phyloP scores from a whole-genome alignment of 768 basidiomycete species.

The Xerocomellus chrysenteron region DNA sequence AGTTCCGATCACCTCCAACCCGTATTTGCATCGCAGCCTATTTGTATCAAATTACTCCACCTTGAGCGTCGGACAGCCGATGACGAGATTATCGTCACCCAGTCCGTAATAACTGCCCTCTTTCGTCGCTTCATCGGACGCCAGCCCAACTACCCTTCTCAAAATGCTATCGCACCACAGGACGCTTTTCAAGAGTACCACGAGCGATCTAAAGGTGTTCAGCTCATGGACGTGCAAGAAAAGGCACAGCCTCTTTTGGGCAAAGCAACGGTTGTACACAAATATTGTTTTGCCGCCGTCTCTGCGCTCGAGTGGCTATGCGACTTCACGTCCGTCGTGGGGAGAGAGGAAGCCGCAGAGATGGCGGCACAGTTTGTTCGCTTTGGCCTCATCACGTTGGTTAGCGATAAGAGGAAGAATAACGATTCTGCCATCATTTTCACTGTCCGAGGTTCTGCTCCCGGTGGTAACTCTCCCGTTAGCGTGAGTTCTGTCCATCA shows the following conservation, averaged over 20 bases:
- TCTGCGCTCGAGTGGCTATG: constrained; percentile 94
- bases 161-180: constrained; percentile 41
- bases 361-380: constrained; percentile 98
- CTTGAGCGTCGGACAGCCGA: constrained; percentile 90
- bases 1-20: constrained; percentile 87
- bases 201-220: constrained; percentile 74
- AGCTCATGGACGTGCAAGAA: constrained; percentile 70
- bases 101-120: constrained; percentile 89
- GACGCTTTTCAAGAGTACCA: constrained; percentile 75
- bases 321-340: constrained; percentile 95
- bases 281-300: constrained; percentile 82
- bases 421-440: constrained; percentile 93
- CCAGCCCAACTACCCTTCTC: constrained; percentile 71
- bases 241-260: constrained; percentile 56
- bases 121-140: constrained; percentile 95
- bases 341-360: constrained; percentile 95
- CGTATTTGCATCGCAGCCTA: constrained; percentile 89
- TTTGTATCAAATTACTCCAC: constrained; percentile 96
- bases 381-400: constrained; percentile 84
- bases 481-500: constrained; percentile 46
- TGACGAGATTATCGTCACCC: constrained; percentile 96
- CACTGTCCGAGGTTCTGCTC: constrained; percentile 81
- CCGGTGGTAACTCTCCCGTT: constrained; percentile 71
- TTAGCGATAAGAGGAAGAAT: constrained; percentile 88
- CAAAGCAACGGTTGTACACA: constrained; percentile 46